Conservation (phyloP, 345 rosid genomes). For the Gossypium stocksii region DNA sequence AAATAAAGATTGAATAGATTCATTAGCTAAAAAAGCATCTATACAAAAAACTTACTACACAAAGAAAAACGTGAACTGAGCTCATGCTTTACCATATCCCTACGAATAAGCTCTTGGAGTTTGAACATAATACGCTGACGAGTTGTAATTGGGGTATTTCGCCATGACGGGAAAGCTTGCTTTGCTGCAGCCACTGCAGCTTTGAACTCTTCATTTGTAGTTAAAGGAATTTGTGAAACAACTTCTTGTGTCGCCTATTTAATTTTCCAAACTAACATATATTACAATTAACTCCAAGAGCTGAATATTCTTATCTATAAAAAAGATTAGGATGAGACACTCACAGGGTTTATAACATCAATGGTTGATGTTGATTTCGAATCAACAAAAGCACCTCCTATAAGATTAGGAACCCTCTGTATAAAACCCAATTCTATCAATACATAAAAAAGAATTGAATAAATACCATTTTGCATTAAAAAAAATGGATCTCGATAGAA, state of each 20-base stretch:
- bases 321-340: slow-evolving; percentile 18
- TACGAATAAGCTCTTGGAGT: slow-evolving; percentile 88
- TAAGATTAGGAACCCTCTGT: slow-evolving; percentile 88
- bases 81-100: slow-evolving; percentile 55
- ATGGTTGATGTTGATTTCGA: slow-evolving; percentile 56
- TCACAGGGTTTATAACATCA: slow-evolving; percentile 88
- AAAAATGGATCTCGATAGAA: neutral
- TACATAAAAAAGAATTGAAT: neutral
- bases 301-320: neutral
- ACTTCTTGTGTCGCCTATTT: slow-evolving; percentile 89
- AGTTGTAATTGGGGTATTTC: slow-evolving; percentile 76
- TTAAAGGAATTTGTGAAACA: slow-evolving; percentile 79
- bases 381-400: slow-evolving; percentile 74
- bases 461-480: neutral
- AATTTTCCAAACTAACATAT: neutral
- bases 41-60: neutral
- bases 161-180: slow-evolving; percentile 80
- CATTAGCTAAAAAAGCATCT: slow-evolving; percentile 1
- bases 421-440: slow-evolving; percentile 4
- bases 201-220: slow-evolving; percentile 84
- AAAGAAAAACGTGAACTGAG: slow-evolving; percentile 6
- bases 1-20: neutral
- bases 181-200: slow-evolving; percentile 90
- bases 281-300: neutral
- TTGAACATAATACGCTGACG: slow-evolving; percentile 91